Base-by-base conservation (phyloP, 2,329 filamentous ascomycete species). In the Sarocladium strictum region DNA sequence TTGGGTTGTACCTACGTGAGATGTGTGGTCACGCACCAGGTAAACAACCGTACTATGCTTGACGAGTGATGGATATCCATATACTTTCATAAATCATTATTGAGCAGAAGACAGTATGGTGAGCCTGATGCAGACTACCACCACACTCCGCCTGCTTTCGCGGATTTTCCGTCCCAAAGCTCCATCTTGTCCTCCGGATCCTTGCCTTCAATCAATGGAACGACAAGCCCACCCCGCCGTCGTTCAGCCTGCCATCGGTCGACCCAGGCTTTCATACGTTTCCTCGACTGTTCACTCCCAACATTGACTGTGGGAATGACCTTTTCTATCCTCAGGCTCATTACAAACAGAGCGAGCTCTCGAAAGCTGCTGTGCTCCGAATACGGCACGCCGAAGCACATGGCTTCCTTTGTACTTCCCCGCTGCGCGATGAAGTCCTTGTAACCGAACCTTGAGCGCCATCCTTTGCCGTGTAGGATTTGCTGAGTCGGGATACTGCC, bases 311-410 rank as follows among this genome's bases (percentile, higher is more conserved):
- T 99, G 0, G 94, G 94, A 15, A 99, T 87, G 6, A 99, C 82
- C 70, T 86, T 89, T 59, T 93, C 91, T 60, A 99, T 95, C 55
- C 89, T 76, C 67, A 99, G 68, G 19, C 86, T 83, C 77, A 94
- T 94, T 61, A 93, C 83, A 66, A 99, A 99, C 80, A 97, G 86
- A 0, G 90, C 93, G 65, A 99, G 71, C 74, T 99, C 94, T 38
- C 93, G 80, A 66, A 99, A 99, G 58, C 89, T 95, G 68, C 89
- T 94, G 68, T 99, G 94, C 72, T 99, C 94, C 53, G 87, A 92
- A 67, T 99, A 99, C 2, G 94, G 94, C 2, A 97, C 94, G 1
- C 90, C 92, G 62, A 95, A 96, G 67, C 91, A 97, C 67, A 87
- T 86, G 35, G 89, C 89, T 62, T 93, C 86, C 49, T 80, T 80